Evolutionary conservation across 495 filamentous ascomycete species (phyloP), one percentile per base, ranked within the genome.

Genomic region (Lophiotrema nucula): DNA sequence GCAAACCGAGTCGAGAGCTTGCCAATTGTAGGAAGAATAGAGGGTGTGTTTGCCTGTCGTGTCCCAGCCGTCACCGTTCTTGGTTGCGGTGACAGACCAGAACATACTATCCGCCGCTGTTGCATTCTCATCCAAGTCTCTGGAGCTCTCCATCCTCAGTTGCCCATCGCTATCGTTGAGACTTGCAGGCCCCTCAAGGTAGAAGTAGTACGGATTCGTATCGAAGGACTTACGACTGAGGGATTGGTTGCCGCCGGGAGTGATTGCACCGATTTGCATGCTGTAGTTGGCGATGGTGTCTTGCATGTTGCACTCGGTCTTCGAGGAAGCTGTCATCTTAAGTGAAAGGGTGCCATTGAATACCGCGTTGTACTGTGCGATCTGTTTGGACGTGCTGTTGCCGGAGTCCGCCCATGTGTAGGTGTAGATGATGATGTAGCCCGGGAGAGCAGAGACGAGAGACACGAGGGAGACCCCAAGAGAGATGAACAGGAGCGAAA

Each of bases 141-240:
- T 13, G 10, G 11, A 13, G 18, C 5, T 6, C 44, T 47, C 44
- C 4, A 26, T 4, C 4, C 16, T 18, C 4, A 47, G 16, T 10
- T 23, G 18, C 4, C 5, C 23, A 11, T 22, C 44, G 23, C 4
- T 8, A 4, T 47, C 11, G 4, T 22, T 26, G 4, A 4, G 16
- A 4, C 11, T 10, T 4, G 16, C 23, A 11, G 16, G 44, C 16
- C 44, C 44, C 18, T 26, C 6, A 10, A 26, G 23, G 18, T 4
- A 11, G 23, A 47, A 47, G 44, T 47, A 47, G 44, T 23, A 47
- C 10, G 44, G 44, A 26, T 47, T 47, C 4, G 44, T 47, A 21
- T 47, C 44, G 44, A 6, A 47, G 23, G 18, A 26, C 18, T 11
- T 21, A 22, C 44, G 44, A 12, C 16, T 23, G 10, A 47, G 44